Base-by-base conservation (phyloP, 176 grass and related monocot species). In the Aechmea fasciata region DNA sequence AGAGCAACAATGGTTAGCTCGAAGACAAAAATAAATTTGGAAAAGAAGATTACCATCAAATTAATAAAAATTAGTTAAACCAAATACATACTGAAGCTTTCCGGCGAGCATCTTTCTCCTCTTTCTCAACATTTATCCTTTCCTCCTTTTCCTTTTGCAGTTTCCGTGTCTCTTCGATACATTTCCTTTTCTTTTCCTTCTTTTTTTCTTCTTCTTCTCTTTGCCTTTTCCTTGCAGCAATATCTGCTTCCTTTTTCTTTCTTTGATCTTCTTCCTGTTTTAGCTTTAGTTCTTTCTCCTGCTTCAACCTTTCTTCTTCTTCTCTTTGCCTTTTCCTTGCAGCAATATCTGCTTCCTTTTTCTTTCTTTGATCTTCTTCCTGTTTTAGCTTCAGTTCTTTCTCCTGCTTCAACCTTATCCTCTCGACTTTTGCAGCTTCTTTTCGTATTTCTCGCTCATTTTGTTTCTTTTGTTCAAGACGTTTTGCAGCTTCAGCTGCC, bases 401-500 rank as follows among this genome's bases (percentile, higher is more conserved):
- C 81, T 93, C 89, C 55, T 82, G 84, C 52, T 87, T 89, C 52
- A 90, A 67, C 70, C 79, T 99, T 76, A 84, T 83, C 9, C 86
- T 87, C 80, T 90, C 89, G 69, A 80, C 25, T 81, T 90, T 87
- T 76, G 76, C 66, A 57, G 85, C 83, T 74, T 83, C 92, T 85
- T 93, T 99, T 47, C 79, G 86, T 65, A 82, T 78, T 76, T 99
- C 86, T 63, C 84, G 89, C 64, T 90, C 89, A 67, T 68, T 99
- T 82, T 11, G 75, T 78, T 88, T 96, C 77, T 96, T 88, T 82
- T 96, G 82, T 81, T 93, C 82, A 53, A 99, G 74, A 67, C 72
- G 84, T 72, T 93, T 99, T 64, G 83, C 90, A 53, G 94, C 84
- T 71, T 99, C 94, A 29, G 94, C 94, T 77, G 80, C 87, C 78